Percentiles rank a stretch among this genome's conserved stretches.
Conservation (phyloP, 1,284 basidiomycete species). For the Ganoderma boninense region DNA sequence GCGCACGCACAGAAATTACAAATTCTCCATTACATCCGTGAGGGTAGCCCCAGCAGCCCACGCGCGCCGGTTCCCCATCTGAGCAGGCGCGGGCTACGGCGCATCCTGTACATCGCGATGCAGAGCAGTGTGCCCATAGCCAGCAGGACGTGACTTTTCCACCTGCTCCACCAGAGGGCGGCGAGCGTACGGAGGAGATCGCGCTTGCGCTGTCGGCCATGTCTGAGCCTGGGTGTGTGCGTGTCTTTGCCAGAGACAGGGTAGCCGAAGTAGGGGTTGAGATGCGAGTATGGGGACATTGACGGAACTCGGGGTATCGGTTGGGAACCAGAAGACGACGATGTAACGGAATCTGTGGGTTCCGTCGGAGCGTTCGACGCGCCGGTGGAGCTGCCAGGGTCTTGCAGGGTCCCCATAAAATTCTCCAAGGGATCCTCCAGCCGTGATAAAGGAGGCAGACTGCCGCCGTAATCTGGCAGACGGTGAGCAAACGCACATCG, state of each 20-base stretch:
- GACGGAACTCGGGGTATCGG: slow-evolving; percentile 22
- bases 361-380: slow-evolving; percentile 7
- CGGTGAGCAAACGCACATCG: slow-evolving; percentile 13
- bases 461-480: slow-evolving; percentile 68
- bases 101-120: slow-evolving; percentile 23
- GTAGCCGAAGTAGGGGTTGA: slow-evolving; percentile 90
- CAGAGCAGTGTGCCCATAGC: slow-evolving; percentile 23
- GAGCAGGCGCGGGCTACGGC: slow-evolving; percentile 21
- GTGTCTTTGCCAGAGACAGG: slow-evolving; percentile 51
- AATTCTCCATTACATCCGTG: slow-evolving; percentile 8
- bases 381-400: slow-evolving; percentile 6
- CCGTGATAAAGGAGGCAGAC: slow-evolving; percentile 53
- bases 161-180: slow-evolving; percentile 71
- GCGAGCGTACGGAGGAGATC: slow-evolving; percentile 74
- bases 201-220: slow-evolving; percentile 73
- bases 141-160: slow-evolving; percentile 53
- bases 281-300: slow-evolving; percentile 61
- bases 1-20: slow-evolving; percentile 4
- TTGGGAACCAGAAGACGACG: slow-evolving; percentile 2
- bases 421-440: slow-evolving; percentile 55
- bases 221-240: slow-evolving; percentile 51
- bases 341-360: slow-evolving; percentile 3
- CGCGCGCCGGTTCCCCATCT: slow-evolving; percentile 19
- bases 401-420: slow-evolving; percentile 6
- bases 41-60: slow-evolving; percentile 12